Conservation (phyloP, 2,329 filamentous ascomycete species). For the Aspergillus sp. region DNA sequence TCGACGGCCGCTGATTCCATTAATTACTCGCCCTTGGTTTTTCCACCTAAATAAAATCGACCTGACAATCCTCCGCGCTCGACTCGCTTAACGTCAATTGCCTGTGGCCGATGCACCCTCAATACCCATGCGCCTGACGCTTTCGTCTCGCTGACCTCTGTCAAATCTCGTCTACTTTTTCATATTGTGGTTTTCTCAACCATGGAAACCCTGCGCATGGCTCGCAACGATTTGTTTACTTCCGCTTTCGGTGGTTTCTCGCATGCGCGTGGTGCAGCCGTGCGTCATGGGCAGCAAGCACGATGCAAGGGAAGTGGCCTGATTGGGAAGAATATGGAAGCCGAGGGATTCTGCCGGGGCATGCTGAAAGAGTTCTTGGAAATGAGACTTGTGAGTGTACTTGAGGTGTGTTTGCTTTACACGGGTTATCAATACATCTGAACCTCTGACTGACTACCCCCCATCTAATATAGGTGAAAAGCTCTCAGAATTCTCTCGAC, state of each 20-base stretch:
- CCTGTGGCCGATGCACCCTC: not conserved
- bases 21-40: not conserved
- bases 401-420: not conserved
- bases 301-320: not conserved
- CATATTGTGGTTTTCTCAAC: not conserved
- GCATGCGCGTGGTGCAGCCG: not conserved
- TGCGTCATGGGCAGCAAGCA: not conserved
- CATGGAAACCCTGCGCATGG: conserved; percentile 18
- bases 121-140: conserved; percentile 16
- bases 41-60: not conserved
- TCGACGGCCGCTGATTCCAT: not conserved
- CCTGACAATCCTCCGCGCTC: not conserved
- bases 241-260: not conserved
- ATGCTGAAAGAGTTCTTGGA: not conserved
- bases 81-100: not conserved
- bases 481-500: not conserved
- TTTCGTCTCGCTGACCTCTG: conserved; percentile 8
- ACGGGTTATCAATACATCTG: not conserved
- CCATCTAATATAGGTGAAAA: not conserved
- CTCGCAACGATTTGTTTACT: conserved; percentile 1
- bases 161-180: not conserved
- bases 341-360: not conserved
- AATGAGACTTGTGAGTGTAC: not conserved
- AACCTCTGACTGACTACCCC: not conserved
- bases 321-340: not conserved